Percentiles rank a stretch among this genome's conserved stretches.
Evolutionary conservation across 345 rosid genomes (phyloP).

Genomic region (Citrus hindsii): DNA sequence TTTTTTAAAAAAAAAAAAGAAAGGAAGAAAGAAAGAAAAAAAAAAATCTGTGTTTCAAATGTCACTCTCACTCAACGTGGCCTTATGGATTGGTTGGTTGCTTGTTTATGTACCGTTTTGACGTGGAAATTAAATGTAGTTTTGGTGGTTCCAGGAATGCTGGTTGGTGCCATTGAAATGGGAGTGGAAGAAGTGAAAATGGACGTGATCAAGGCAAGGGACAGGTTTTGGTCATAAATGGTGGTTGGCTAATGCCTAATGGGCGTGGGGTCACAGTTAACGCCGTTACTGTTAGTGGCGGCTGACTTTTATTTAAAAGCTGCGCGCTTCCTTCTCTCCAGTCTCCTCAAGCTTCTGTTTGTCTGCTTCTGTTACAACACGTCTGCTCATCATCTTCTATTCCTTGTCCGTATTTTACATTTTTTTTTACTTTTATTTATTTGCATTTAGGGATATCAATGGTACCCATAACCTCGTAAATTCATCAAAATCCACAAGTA

Average conservation of each 20-base stretch:
- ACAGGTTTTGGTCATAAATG: neutral
- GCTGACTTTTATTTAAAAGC: constrained; percentile 25
- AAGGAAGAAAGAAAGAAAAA: too few species aligned
- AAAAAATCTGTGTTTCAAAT: constrained; percentile 18
- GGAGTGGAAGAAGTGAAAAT: neutral
- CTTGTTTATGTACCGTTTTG: neutral
- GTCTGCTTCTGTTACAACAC: constrained; percentile 18
- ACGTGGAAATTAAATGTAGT: neutral
- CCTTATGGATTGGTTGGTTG: neutral
- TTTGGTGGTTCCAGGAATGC: neutral
- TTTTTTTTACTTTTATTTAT: too few species aligned
- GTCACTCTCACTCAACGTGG: constrained; percentile 19
- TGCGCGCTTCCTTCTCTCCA: neutral
- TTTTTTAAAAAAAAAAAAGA: neutral
- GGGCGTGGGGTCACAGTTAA: constrained; percentile 7
- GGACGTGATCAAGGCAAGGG: neutral
- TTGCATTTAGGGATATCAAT: too few species aligned
- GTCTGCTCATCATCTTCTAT: neutral
- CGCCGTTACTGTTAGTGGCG: constrained; percentile 61
- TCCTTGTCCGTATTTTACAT: too few species aligned
- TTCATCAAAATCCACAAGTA: fast-evolving
- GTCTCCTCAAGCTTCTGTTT: neutral
- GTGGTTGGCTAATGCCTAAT: neutral
- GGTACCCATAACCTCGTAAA: fast-evolving
- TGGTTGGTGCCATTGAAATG: too few species aligned